phyloP scores from a whole-genome alignment of 306 rosid genomes.

The Calophaca sinica region DNA sequence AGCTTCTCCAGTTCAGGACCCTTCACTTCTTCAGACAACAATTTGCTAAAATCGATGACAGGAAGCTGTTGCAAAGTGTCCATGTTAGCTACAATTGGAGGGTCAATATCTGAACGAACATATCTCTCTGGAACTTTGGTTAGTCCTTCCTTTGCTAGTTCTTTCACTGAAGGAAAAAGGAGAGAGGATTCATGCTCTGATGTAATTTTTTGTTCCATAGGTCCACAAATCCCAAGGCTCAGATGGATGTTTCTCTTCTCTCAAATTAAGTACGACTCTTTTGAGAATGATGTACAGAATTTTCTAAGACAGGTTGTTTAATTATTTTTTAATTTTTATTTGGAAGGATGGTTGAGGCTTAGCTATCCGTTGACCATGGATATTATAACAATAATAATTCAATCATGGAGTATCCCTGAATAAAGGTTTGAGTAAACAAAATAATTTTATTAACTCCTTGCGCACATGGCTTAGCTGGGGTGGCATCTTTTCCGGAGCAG shows the following conservation, averaged over 20 bases:
- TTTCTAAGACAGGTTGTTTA: background rate
- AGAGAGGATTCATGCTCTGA: background rate
- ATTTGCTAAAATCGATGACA: constrained; percentile 53
- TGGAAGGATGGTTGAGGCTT: background rate
- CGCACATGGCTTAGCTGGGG: no score
- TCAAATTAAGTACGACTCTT: no score
- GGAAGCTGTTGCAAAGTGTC: constrained; percentile 49
- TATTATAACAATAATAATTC: background rate
- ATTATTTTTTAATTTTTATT: background rate
- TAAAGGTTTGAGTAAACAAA: no score
- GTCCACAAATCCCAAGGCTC: background rate
- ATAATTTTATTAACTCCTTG: no score
- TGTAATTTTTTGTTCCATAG: background rate
- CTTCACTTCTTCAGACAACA: constrained; percentile 37
- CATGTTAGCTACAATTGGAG: background rate
- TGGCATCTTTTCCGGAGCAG: no score
- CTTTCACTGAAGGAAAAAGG: background rate
- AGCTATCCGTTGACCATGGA: constrained; percentile 25
- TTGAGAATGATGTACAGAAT: background rate
- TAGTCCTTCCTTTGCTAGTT: background rate
- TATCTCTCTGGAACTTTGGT: background rate
- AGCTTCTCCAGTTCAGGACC: constrained; percentile 48
- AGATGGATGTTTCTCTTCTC: no score
- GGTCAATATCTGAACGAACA: background rate
- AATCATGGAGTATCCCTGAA: background rate